Percentiles rank a stretch among this genome's conserved stretches.
These are phyloP conservation scores for Suillus lakei DNA, from an alignment of 768 basidiomycete species.

Conservation along the genomic window DNA sequence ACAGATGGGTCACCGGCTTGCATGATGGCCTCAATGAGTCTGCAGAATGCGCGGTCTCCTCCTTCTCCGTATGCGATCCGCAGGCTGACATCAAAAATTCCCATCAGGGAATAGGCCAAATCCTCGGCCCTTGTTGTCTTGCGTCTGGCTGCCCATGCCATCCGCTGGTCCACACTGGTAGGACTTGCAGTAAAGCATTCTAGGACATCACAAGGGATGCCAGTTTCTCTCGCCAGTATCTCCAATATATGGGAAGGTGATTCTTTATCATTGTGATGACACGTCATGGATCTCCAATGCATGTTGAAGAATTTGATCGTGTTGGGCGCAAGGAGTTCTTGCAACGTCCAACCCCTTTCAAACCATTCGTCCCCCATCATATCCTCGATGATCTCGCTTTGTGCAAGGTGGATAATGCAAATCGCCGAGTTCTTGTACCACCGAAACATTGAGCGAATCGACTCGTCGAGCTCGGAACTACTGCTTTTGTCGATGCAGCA, in stretches of 20 bases:
- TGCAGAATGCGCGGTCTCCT: constrained; percentile 12
- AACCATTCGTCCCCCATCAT: not conserved
- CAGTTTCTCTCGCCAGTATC: not conserved
- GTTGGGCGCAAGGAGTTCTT: not conserved
- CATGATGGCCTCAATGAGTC: constrained; percentile 12
- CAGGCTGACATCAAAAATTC: constrained; percentile 18
- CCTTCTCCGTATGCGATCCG: constrained; percentile 23
- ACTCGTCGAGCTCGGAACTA: constrained; percentile 9
- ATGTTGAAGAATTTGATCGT: constrained; percentile 5
- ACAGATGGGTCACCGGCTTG: constrained; percentile 2
- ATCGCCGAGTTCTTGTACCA: constrained; percentile 6
- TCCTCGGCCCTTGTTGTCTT: constrained; percentile 22
- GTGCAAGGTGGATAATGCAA: not conserved
- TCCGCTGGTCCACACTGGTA: not conserved
- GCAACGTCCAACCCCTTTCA: constrained; percentile 6
- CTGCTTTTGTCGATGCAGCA: constrained; percentile 1
- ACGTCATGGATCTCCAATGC: not conserved
- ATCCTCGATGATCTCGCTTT: not conserved
- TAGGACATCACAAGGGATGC: not conserved
- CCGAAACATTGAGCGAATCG: constrained; percentile 4
- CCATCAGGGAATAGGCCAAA: constrained; percentile 21
- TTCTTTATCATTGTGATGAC: not conserved
- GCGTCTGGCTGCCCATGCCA: constrained; percentile 21
- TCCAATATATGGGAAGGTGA: not conserved
- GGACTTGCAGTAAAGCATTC: not conserved